Percentiles rank a stretch among this genome's conserved stretches.
These are phyloP conservation scores for Austroboletus novae-zelandiae DNA, from an alignment of 1,284 basidiomycete genomes.

Conservation along the genomic window DNA sequence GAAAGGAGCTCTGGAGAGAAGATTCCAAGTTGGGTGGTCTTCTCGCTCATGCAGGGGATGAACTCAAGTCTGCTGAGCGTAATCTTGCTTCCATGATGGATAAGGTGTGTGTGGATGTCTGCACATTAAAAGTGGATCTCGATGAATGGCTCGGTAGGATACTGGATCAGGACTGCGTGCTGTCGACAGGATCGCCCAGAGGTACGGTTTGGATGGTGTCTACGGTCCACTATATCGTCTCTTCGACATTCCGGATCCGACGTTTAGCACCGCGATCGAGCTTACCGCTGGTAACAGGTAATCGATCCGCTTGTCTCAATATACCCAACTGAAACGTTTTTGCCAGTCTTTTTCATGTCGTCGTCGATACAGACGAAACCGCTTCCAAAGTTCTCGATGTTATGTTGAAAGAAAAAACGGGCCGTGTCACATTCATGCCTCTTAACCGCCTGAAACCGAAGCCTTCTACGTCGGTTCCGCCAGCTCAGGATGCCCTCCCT, in stretches of 20 bases:
- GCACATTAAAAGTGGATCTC: background rate
- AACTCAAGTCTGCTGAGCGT: constrained; percentile 80
- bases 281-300: constrained; percentile 93
- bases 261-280: constrained; percentile 93
- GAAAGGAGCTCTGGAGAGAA: constrained; percentile 95
- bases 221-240: constrained; percentile 94
- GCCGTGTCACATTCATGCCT: constrained; percentile 98
- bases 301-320: constrained; percentile 6
- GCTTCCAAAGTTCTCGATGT: constrained; percentile 85
- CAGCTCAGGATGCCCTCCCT: constrained; percentile 86
- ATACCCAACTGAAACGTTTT: constrained; percentile 1
- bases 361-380: constrained; percentile 94
- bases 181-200: constrained; percentile 78
- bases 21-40: constrained; percentile 85
- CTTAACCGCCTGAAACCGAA: constrained; percentile 93
- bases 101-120: constrained; percentile 52
- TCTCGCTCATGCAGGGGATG: constrained; percentile 73
- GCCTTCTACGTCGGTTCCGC: constrained; percentile 56
- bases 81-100: constrained; percentile 91
- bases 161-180: constrained; percentile 85
- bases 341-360: constrained; percentile 88
- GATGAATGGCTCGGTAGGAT: constrained; percentile 51
- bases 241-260: constrained; percentile 86
- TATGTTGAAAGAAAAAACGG: constrained; percentile 90
- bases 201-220: constrained; percentile 74